Percentiles rank a stretch among this genome's conserved stretches.
phyloP scores from a whole-genome alignment of 768 basidiomycete species.

The Rhodotorula taiwanensis region DNA sequence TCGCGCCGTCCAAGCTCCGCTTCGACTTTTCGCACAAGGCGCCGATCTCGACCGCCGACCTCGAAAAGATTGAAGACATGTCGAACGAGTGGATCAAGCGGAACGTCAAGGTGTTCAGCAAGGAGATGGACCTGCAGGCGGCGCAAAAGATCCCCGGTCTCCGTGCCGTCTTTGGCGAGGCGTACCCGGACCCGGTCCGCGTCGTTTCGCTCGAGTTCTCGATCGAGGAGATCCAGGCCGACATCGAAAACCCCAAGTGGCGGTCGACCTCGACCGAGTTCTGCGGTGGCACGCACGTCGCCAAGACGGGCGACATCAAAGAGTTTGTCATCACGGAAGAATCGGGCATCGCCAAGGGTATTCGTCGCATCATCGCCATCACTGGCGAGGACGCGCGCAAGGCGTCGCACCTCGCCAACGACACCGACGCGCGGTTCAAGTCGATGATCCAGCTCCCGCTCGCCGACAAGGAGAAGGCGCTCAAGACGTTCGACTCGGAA shows the following conservation, averaged over 20 bases:
- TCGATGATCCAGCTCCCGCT: slow-evolving; percentile 52
- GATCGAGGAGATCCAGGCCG: slow-evolving; percentile 74
- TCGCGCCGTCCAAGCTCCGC: slow-evolving; percentile 88
- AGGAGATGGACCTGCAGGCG: slow-evolving; percentile 68
- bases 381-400: slow-evolving; percentile 89
- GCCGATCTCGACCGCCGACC: slow-evolving; percentile 66
- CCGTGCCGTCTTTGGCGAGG: slow-evolving; percentile 93
- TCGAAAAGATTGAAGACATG: slow-evolving; percentile 73
- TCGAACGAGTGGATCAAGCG: slow-evolving; percentile 81
- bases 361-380: slow-evolving; percentile 85
- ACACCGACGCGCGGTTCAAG: slow-evolving; percentile 59
- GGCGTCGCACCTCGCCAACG: slow-evolving; percentile 62
- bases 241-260: slow-evolving; percentile 88
- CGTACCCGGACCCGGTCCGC: slow-evolving; percentile 94
- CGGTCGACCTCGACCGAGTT: slow-evolving; percentile 86
- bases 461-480: slow-evolving; percentile 67
- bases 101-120: slow-evolving; percentile 81
- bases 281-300: slow-evolving; percentile 98
- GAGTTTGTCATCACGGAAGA: slow-evolving; percentile 92
- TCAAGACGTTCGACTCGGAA: slow-evolving; percentile 75
- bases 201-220: slow-evolving; percentile 85
- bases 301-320: slow-evolving; percentile 95
- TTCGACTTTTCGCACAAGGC: slow-evolving; percentile 99
- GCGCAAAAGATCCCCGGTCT: slow-evolving; percentile 87
- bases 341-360: slow-evolving; percentile 95